Percentiles rank a stretch among this genome's conserved stretches.
Evolutionary conservation across 1,139 yeast species (phyloP).

Genomic region (Pneumocystis oryctolagi): DNA sequence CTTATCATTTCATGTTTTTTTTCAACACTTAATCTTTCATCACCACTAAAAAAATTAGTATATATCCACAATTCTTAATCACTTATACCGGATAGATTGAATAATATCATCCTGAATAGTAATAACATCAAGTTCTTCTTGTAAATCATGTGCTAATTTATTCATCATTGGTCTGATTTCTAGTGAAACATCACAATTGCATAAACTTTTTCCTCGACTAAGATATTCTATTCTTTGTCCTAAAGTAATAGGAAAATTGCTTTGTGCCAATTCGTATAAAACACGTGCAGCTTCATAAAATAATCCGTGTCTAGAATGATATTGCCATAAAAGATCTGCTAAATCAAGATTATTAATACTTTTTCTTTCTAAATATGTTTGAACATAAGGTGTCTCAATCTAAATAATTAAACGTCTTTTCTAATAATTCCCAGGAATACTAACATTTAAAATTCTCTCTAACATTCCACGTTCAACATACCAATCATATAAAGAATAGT

Average conservation of each 20-base stretch:
- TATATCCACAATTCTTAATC: neutral
- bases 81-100: slow-evolving; percentile 29
- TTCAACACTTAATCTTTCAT: slow-evolving; percentile 36
- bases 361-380: slow-evolving; percentile 62
- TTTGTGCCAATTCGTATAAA: slow-evolving; percentile 55
- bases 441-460: slow-evolving; percentile 56
- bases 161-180: slow-evolving; percentile 56
- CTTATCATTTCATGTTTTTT: slow-evolving; percentile 36
- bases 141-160: slow-evolving; percentile 51
- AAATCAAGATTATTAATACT: slow-evolving; percentile 52
- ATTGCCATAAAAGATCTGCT: slow-evolving; percentile 77
- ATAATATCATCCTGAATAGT: slow-evolving; percentile 74
- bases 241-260: slow-evolving; percentile 55
- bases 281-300: slow-evolving; percentile 74
- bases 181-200: slow-evolving; percentile 73
- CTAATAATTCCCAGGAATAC: neutral
- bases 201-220: slow-evolving; percentile 85
- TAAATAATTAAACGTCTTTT: neutral
- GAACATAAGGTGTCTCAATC: slow-evolving; percentile 56
- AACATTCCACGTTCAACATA: slow-evolving; percentile 62
- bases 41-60: slow-evolving; percentile 26
- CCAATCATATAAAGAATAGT: slow-evolving; percentile 88
- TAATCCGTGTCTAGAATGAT: slow-evolving; percentile 68
- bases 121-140: slow-evolving; percentile 76
- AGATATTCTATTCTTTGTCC: slow-evolving; percentile 71